Evolutionary conservation across 2,329 filamentous ascomycete species (phyloP).

Genomic region (Phoma herbarum): DNA sequence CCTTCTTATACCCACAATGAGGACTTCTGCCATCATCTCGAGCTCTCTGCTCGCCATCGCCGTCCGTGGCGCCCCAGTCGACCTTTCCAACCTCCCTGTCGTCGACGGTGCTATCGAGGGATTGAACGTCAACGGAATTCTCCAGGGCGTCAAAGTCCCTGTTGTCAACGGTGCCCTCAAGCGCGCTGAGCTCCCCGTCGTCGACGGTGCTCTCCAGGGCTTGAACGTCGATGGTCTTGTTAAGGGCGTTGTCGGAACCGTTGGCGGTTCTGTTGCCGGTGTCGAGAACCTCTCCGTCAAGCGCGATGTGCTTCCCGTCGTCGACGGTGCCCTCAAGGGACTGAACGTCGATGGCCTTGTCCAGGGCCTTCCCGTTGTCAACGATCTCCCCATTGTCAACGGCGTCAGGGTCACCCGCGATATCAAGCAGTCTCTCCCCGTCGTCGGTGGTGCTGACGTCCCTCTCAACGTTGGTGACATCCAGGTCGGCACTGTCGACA

Average conservation of each 20-base stretch:
- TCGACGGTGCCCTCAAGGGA: neutral
- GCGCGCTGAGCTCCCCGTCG: conserved; percentile 10
- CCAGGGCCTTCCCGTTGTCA: neutral
- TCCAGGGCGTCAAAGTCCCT: neutral
- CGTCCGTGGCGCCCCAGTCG: conserved; percentile 15
- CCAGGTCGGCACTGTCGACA: neutral
- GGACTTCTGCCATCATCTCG: conserved; percentile 8
- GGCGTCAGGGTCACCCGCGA: neutral
- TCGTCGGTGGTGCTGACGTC: neutral
- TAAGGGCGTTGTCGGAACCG: neutral
- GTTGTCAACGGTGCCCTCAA: neutral
- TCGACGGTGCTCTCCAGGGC: neutral
- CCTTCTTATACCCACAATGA: conserved; percentile 16
- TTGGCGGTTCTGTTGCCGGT: neutral
- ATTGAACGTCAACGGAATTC: neutral
- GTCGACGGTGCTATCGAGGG: neutral
- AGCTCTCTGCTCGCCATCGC: conserved; percentile 20
- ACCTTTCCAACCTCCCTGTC: conserved; percentile 8
- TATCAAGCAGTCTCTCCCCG: neutral
- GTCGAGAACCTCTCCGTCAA: neutral
- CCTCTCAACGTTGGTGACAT: neutral
- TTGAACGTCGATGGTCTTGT: neutral
- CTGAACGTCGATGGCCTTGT: neutral
- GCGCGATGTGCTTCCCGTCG: conserved; percentile 8
- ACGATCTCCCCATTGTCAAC: conserved; percentile 7